A percentile compares a stretch with the other conserved stretches of the same genome.
phyloP scores from a whole-genome alignment of 129 eudicot species.

The Helianthus tuberosus region DNA sequence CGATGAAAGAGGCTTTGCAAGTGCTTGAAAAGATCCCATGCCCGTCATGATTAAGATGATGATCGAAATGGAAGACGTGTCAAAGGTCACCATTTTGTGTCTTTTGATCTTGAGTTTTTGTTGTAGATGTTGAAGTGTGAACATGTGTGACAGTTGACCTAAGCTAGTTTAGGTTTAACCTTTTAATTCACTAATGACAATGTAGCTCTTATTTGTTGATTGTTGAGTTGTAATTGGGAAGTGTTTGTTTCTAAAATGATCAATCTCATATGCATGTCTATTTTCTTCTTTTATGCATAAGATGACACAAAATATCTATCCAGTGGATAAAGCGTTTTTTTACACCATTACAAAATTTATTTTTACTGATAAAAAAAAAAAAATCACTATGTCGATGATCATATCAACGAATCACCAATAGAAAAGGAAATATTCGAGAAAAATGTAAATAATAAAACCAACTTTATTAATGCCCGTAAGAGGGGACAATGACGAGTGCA shows the following conservation, averaged over 20 bases:
- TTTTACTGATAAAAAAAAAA: too few species aligned
- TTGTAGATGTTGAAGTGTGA: constrained; percentile 16
- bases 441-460: too few species aligned
- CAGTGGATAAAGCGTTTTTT: too few species aligned
- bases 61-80: not conserved
- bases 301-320: too few species aligned
- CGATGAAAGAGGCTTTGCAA: constrained; percentile 79
- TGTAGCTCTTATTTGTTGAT: constrained; percentile 1
- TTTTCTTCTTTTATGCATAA: too few species aligned
- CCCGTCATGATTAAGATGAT: constrained; percentile 26
- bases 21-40: constrained; percentile 63
- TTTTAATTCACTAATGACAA: not conserved
- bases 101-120: not conserved
- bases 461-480: too few species aligned
- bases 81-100: constrained; percentile 23
- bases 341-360: too few species aligned
- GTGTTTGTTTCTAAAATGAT: not conserved
- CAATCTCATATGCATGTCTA: too few species aligned
- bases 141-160: not conserved
- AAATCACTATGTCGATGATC: too few species aligned
- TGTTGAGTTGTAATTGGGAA: not conserved
- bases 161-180: constrained; percentile 7
- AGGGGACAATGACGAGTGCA: too few species aligned
- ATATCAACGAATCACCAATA: too few species aligned
- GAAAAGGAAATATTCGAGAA: too few species aligned